Evolutionary conservation across 768 basidiomycete genomes (phyloP), one percentile per base, ranked within the genome.

Genomic region (Leccinellum rugosiceps): DNA sequence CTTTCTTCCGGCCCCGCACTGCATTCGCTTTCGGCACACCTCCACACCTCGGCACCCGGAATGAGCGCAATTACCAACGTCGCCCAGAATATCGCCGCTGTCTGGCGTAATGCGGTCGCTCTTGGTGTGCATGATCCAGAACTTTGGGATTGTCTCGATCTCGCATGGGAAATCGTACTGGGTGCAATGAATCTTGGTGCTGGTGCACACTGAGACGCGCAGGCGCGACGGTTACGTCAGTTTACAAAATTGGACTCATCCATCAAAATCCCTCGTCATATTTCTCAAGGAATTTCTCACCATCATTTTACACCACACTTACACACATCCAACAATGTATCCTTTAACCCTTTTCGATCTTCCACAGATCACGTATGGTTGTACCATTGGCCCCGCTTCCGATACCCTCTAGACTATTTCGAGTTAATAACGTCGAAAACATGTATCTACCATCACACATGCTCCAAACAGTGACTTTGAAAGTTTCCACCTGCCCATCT

Each of bases 81-180:
- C 53, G 73, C 80, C 6, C 70, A 75, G 52, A 72, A 67, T 34
- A 79, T 90, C 35, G 80, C 85, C 55, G 88, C 85, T 7, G 69
- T 91, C 31, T 92, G 88, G 87, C 77, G 81, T 57, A 91, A 92
- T 65, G 81, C 80, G 3, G 84, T 83, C 58, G 80, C 81, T 21
- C 76, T 92, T n/a, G 88, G 88, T 3, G 70, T 91, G 2, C 81
- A 79, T 52, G 86, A 90, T 61, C 78, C 81, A 32, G 75, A 75
- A 21, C 72, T 92, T 45, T 92, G 88, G 88, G 77, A 79, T 23
- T 77, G 78, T 19, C 78, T 92, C 58, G 86, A 89, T 58, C 68
- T 80, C 43, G 80, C 84, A 44, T 92, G 88, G 87, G 80, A 83
- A 64, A 76, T 86, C 38, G 70, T 89, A 14, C 72, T 88, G n/a